Base-by-base conservation (phyloP, 2,329 filamentous ascomycete genomes). In the Microsporum audouinii region DNA sequence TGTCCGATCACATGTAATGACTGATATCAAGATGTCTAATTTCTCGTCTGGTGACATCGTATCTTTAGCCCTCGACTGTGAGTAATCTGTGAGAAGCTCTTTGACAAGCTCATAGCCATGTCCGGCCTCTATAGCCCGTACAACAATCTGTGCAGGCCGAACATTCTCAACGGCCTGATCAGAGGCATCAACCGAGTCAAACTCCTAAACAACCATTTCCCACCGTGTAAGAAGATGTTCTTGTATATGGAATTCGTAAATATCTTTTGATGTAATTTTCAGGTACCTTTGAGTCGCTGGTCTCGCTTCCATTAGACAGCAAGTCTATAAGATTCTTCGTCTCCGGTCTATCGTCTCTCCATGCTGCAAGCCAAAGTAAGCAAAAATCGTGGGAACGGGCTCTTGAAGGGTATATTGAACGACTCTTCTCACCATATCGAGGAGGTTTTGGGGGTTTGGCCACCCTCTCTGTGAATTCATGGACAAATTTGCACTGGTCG, bases 401-500 rank as follows among this genome's bases (percentile, higher is more conserved):
- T 34, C 17, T 14, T n/a, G 14, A n/a, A n/a, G 17, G 39, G 10
- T n/a, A 43, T 43, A n/a, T 5, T 5, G 39, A 12, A 38, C 10
- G 27, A 23, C 8, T n/a, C 12, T 53, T n/a, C 49, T 53, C 49
- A 53, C 49, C 31, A 41, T 41, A 53, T 61, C 65, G 64, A 6
- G 45, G 60, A 17, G 63, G 62, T 10, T 58, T 56, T 29, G 67
- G 67, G 8, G 31, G 36, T 8, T 61, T 49, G 27, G 67, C 68
- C 39, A 68, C 27, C n/a, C 45, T 62, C 1, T 63, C 69, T 10
- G 69, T 72, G 39, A 68, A 61, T 27, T 64, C 61, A 62, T 73
- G 71, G 17, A 70, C 65, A 61, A 71, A 73, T 5, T 65, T 57
- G 56, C 71, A 73, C 5, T 67, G 63, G 33, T 67, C 63, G 27